A percentile compares a stretch with the other conserved stretches of the same genome.
Evolutionary conservation across 2,329 filamentous ascomycete genomes (phyloP).

Genomic region (Fusarium graminum): DNA sequence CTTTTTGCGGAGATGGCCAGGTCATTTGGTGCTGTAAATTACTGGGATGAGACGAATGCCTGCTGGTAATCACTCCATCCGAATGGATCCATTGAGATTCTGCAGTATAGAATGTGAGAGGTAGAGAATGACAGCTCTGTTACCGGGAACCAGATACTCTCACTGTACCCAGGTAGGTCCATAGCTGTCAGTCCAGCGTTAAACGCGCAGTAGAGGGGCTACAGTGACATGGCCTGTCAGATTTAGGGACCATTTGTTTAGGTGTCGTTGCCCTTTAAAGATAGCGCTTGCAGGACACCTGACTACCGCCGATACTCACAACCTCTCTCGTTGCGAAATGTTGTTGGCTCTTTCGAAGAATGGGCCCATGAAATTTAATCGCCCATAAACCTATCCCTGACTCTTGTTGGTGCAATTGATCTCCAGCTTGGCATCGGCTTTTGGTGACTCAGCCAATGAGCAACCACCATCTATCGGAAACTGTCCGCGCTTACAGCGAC

Average conservation of each 20-base stretch:
- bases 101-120: not conserved
- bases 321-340: no score
- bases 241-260: no score
- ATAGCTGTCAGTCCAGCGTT: not conserved
- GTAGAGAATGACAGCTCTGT: conserved; percentile 4
- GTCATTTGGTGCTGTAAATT: not conserved
- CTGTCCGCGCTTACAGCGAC: no score
- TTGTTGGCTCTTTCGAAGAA: no score
- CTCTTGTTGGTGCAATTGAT: no score
- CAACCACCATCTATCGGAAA: not conserved
- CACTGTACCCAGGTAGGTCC: not conserved
- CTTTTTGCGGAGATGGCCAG: not conserved
- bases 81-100: not conserved
- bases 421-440: no score
- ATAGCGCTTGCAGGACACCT: no score
- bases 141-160: not conserved
- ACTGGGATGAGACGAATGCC: conserved; percentile 1
- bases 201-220: conserved; percentile 4
- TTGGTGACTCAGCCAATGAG: not conserved
- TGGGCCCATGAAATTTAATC: no score
- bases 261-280: no score
- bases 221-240: not conserved
- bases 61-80: conserved; percentile 1
- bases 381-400: no score
- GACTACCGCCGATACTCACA: no score